Evolutionary conservation across 345 rosid species (phyloP), one percentile per base, ranked within the genome.

Genomic region (Eucalyptus brandiana): DNA sequence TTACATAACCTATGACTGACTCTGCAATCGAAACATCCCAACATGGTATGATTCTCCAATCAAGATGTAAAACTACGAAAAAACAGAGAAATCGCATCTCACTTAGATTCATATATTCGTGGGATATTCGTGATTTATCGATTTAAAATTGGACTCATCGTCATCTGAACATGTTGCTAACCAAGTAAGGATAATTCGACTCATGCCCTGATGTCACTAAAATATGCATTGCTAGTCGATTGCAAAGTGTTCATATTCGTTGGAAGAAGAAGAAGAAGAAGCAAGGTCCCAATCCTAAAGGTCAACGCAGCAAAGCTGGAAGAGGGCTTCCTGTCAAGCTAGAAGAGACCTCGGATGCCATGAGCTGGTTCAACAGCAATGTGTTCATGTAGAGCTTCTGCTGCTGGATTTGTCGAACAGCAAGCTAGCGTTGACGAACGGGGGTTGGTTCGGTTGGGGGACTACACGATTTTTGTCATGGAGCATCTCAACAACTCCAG

Each of bases 391-490:
- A 86, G 10, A 86, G 48, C 87, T 89, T 87, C 47, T 80, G 49
- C 91, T 86, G 23, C 91, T 88, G 37, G 60, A 62, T n/a, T 89
- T 90, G 88, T 51, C 92, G 48, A 93, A 91, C 50, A 95, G 90
- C 90, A 94, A 91, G 88, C 95, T 94, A 47, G 97, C 92, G 89
- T 95, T 95, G 90, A 97, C 88, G 91, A 97, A 97, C 21, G 98
- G 99, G 88, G 99, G 97, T 85, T 97, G 97, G 80, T 88, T 93
- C 24, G 98, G 98, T 6, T 87, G n/a, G 16, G 96, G 96, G 49
- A 94, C 89, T 51, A 72, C 89, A 56, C 53, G 60, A 54, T 94
- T 91, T 50, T 17, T 80, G 32, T 92, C 19, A 34, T 89, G 91
- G 42, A 96, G 93, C 97, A 96, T 94, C 86, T 88, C 87, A 37